A percentile compares a stretch with the other conserved stretches of the same genome.
Conservation (phyloP, 371 early-diverging fungal species). For the Rhizopus stolonifer region DNA sequence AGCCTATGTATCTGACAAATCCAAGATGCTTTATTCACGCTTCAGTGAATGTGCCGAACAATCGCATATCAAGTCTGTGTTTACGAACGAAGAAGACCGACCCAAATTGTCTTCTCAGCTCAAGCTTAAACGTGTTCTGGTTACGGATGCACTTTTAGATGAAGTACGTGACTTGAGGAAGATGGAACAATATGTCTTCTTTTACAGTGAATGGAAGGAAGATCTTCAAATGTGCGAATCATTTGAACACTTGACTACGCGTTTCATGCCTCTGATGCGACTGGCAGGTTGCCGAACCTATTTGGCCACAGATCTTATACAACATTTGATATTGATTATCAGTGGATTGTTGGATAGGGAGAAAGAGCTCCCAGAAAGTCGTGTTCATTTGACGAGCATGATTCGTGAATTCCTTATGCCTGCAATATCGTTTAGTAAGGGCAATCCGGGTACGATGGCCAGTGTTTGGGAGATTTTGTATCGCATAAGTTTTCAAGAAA, state of each 20-base stretch:
- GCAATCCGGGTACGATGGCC: conserved; percentile 72
- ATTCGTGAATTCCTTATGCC: conserved; percentile 73
- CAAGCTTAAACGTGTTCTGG: conserved; percentile 25
- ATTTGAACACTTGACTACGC: conserved; percentile 40
- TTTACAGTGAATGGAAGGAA: conserved; percentile 61
- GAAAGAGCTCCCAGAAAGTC: conserved; percentile 21
- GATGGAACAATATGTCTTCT: conserved; percentile 50
- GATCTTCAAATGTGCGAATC: conserved; percentile 36
- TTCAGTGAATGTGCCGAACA: conserved; percentile 29
- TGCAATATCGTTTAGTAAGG: conserved; percentile 63
- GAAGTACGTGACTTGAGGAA: conserved; percentile 27
- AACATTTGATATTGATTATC: conserved; percentile 43
- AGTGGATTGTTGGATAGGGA: conserved; percentile 37
- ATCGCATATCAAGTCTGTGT: conserved; percentile 27
- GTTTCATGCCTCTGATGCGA: conserved; percentile 49
- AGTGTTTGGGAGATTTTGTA: conserved; percentile 79
- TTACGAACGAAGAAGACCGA: conserved; percentile 12
- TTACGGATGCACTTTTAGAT: conserved; percentile 27
- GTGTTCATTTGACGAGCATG: conserved; percentile 59
- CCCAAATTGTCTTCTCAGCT: conserved; percentile 25
- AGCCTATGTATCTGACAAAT: conserved; percentile 35
- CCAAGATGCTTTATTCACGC: conserved; percentile 13
- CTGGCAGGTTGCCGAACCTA: conserved; percentile 53
- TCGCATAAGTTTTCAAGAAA: conserved; percentile 59
- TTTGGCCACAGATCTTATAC: conserved; percentile 43